These are phyloP conservation scores for Aureobasidium sp. DNA, from an alignment of 2,329 filamentous ascomycete genomes.

Conservation along the genomic window DNA sequence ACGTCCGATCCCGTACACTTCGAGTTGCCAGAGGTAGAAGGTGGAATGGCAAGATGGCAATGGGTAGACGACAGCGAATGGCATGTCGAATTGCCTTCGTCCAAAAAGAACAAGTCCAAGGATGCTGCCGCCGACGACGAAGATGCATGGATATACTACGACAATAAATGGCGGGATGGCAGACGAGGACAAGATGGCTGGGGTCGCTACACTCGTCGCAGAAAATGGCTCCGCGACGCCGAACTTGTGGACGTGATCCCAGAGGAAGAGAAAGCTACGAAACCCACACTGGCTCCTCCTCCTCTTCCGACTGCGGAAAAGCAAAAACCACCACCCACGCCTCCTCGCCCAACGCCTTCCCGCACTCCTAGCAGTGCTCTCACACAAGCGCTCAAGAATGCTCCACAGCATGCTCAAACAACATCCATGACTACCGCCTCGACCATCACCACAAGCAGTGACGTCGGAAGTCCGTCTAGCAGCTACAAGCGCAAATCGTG, in stretches of 20 bases:
- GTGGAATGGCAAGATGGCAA: slow-evolving; percentile 56
- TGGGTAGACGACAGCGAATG: slow-evolving; percentile 85
- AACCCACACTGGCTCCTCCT: background rate
- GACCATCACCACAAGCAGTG: background rate
- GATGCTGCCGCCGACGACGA: slow-evolving; percentile 40
- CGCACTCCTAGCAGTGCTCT: background rate
- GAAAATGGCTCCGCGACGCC: slow-evolving; percentile 95
- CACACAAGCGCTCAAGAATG: slow-evolving; percentile 7
- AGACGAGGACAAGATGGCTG: slow-evolving; percentile 80
- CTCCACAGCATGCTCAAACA: background rate
- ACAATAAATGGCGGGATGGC: slow-evolving; percentile 95
- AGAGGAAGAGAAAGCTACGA: slow-evolving; percentile 22
- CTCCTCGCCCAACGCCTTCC: background rate
- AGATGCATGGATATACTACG: slow-evolving; percentile 93
- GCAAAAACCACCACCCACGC: background rate
- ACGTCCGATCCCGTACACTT: slow-evolving; percentile 68
- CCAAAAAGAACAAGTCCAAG: slow-evolving; percentile 39
- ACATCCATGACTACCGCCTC: slow-evolving; percentile 1
- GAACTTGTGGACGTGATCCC: slow-evolving; percentile 72
- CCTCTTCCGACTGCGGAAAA: background rate
- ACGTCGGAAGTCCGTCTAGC: background rate
- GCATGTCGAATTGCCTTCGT: slow-evolving; percentile 56
- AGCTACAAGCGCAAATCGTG: slow-evolving; percentile 13
- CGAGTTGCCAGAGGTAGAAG: slow-evolving; percentile 58
- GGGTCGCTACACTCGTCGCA: slow-evolving; percentile 83